Evolutionary conservation across 2,329 filamentous ascomycete genomes (phyloP).

Genomic region (Cladosporium velox): DNA sequence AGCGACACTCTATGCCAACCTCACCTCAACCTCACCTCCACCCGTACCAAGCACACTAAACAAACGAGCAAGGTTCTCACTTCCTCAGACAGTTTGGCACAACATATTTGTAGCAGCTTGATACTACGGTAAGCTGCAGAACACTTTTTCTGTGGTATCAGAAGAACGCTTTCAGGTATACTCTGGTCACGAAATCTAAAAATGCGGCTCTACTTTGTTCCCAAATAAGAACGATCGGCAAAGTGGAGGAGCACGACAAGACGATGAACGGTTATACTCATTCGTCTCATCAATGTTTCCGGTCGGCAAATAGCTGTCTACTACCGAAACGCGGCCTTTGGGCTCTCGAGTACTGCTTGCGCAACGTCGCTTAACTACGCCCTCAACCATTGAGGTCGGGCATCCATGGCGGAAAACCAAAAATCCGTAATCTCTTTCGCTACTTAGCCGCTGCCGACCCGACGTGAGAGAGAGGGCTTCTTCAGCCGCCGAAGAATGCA

Average conservation of each 20-base stretch:
- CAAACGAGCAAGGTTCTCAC: neutral
- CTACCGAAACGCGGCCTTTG: neutral
- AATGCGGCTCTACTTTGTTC: neutral
- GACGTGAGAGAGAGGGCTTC: neutral
- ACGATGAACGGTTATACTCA: neutral
- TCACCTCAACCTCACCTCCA: neutral
- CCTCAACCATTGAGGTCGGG: neutral
- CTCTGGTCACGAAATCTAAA: neutral
- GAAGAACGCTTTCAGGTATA: neutral
- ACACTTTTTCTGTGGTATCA: neutral
- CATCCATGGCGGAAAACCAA: constrained; percentile 2
- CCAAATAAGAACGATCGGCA: neutral
- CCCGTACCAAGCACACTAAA: neutral
- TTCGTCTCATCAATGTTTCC: neutral
- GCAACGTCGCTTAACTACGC: neutral
- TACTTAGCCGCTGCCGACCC: constrained; percentile 10
- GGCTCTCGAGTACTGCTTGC: neutral
- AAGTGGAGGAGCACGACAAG: neutral
- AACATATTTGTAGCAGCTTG: too few relatives aligned
- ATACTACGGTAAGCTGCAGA: neutral
- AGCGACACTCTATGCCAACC: neutral
- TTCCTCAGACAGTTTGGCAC: neutral
- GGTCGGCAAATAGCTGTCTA: neutral
- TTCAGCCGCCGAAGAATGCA: constrained; percentile 14
- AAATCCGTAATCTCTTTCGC: constrained; percentile 1